Percentiles rank a stretch among this genome's conserved stretches.
Evolutionary conservation across 2,329 filamentous ascomycete genomes (phyloP).

Genomic region (Alternaria triticina): DNA sequence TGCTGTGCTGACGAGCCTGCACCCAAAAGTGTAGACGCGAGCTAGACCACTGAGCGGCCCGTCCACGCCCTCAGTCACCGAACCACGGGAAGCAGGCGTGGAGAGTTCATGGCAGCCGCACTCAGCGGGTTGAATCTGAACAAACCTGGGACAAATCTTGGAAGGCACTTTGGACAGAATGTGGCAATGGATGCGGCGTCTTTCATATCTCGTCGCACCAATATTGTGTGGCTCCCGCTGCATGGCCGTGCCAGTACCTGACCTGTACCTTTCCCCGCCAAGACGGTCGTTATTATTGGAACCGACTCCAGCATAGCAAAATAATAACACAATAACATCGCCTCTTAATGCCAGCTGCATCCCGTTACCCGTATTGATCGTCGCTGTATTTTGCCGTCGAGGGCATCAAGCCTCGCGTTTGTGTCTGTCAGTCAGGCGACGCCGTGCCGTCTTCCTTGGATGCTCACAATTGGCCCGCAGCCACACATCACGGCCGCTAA

Average conservation of each 20-base stretch:
- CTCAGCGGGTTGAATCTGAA: neutral
- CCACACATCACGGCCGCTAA: constrained; percentile 32
- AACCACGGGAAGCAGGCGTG: neutral
- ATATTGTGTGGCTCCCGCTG: constrained; percentile 19
- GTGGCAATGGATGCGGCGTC: neutral
- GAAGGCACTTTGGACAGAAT: neutral
- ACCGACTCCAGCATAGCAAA: constrained; percentile 20
- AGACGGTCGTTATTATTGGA: constrained; percentile 32
- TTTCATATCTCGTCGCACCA: neutral
- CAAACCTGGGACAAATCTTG: neutral
- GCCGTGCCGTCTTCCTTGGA: constrained; percentile 27
- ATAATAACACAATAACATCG: constrained; percentile 7
- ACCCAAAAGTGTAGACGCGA: constrained; percentile 29
- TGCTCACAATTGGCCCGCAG: constrained; percentile 30
- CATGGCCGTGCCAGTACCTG: constrained; percentile 20
- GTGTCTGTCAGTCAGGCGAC: constrained; percentile 34
- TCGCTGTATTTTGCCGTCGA: constrained; percentile 10
- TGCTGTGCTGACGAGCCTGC: constrained; percentile 23
- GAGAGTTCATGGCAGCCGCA: neutral
- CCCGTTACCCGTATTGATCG: constrained; percentile 12
- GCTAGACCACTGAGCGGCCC: constrained; percentile 21
- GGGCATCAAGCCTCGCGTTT: neutral
- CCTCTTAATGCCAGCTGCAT: neutral
- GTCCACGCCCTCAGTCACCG: constrained; percentile 3
- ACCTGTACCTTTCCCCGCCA: constrained; percentile 20